Conservation (phyloP, 208 protist genomes). For the Leishmania major region DNA sequence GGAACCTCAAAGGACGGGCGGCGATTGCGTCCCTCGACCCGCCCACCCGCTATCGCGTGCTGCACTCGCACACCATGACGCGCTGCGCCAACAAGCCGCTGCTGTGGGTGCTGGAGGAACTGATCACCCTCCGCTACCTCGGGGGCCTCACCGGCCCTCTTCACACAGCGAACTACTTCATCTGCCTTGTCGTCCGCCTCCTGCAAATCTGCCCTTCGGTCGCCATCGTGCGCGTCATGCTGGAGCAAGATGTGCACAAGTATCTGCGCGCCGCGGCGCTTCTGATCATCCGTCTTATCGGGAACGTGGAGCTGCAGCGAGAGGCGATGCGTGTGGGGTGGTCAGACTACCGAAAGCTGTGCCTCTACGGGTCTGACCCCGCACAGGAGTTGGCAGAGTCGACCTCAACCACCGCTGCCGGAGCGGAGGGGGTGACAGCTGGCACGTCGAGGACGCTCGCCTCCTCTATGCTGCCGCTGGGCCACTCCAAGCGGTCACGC, state of each 20-base stretch:
- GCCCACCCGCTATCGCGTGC: constrained; percentile 49
- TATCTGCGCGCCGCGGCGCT: constrained; percentile 76
- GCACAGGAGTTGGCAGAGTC: constrained; percentile 30
- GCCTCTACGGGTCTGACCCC: constrained; percentile 59
- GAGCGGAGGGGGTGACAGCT: background rate
- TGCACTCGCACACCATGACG: constrained; percentile 64
- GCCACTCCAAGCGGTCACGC: constrained; percentile 22
- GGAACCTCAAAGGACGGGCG: constrained; percentile 70
- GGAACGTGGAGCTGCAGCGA: constrained; percentile 44
- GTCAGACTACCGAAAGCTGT: constrained; percentile 78
- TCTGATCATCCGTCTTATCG: constrained; percentile 75
- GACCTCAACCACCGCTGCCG: background rate
- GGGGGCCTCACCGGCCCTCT: constrained; percentile 61
- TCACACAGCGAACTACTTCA: constrained; percentile 59
- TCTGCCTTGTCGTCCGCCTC: constrained; percentile 66
- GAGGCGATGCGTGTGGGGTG: constrained; percentile 57
- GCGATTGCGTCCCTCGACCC: constrained; percentile 66
- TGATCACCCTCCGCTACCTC: constrained; percentile 47
- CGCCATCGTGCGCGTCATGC: constrained; percentile 59
- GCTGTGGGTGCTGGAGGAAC: constrained; percentile 66
- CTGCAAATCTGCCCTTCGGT: constrained; percentile 71
- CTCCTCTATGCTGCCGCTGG: constrained; percentile 23
- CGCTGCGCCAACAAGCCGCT: constrained; percentile 66
- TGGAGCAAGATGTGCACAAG: constrained; percentile 82
- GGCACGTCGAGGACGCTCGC: constrained; percentile 12